Base-by-base conservation (phyloP, 1,139 yeast genomes). In the Diutina ranongensis region DNA sequence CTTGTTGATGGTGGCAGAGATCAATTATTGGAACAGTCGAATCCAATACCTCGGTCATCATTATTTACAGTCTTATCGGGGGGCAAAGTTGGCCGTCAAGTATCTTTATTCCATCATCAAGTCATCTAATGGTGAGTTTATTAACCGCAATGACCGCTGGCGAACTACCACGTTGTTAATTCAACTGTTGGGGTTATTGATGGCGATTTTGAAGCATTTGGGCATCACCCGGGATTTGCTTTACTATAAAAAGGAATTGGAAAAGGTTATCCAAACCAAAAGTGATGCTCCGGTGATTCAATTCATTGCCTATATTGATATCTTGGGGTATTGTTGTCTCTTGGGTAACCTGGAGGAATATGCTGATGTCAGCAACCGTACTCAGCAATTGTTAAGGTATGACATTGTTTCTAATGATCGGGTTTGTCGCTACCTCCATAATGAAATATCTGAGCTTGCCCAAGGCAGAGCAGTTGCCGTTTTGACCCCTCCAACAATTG, bases 151-250 rank as follows among this genome's bases (percentile, higher is more conserved):
- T 3, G 32, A 25, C 2, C 42, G 21, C 20, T 16, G 33, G 42
- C 19, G n/a, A 16, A 25, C 28, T 12, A 25, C 42, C 19, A 5
- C 32, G 10, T 15, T 38, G 20, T 18, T 38, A 3, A 27, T 25
- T 12, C 19, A 22, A 2, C 42, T 38, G 42, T 38, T 38, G 32
- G 3, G 10, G 4, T 25, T 38, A 21, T 20, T 38, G 32, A 25
- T 25, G 32, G 20, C 18, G 20, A 25, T 22, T 3, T 27, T 38
- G 4, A 22, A 25, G 13, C 42, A 38, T 15, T 38, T 38, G 20
- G 42, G 42, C 8, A 25, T 38, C 32, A 22, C 32, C n/a, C 31
- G 42, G 5, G 42, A 38, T 19, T 25, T 38, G 33, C 25, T 38
- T 4, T 38, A 25, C 10, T 38, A 38, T 21, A 22, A 16, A 22